Evolutionary conservation across 495 filamentous ascomycete genomes (phyloP), one percentile per base, ranked within the genome.

Genomic region (Hypoxylon fragiforme): DNA sequence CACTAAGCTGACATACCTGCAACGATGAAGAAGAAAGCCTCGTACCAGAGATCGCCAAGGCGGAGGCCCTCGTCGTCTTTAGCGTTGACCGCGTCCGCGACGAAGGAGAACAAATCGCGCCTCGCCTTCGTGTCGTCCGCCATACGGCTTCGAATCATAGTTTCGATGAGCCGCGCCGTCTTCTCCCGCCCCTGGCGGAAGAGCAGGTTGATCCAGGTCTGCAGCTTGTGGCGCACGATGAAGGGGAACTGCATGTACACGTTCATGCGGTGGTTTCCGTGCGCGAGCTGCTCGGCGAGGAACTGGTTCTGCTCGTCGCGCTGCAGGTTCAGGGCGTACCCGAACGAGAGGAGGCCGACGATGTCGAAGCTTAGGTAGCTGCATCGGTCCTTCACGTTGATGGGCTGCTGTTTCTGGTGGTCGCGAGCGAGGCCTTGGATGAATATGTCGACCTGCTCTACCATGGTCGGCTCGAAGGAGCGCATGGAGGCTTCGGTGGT

Each of bases 21-120:
- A 51, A 44, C 32, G 19, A 57, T 42, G 19, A 57, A 50, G 21
- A 57, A 50, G 21, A 50, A 37, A 6, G 54, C 54, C 8, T 57
- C 54, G 3, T 26, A 41, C 54, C 54, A 57, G 11, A 57, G 38
- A 30, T 57, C 54, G 8, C 46, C 26, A 7, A 43, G 16, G 7
- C 46, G 35, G 2, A 57, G 36, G 15, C 20, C 31, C 2, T 44
- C 49, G 8, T 51, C 48, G 6, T 44, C 42, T 14, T 50, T 43
- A 14, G 49, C 61, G 56, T 71, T 19, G 73, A 81, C 36, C 73
- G 19, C 30, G 8, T 78, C 74, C 14, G 74, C 75, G 42, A 72
- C 75, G 61, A 65, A 60, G 2, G 60, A 60, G 50, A 39, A 55
- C 5, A 63, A 21, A 34, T 63, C 60, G 1, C 31, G 32, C 28